phyloP scores from a whole-genome alignment of 139 green algal genomes.

The Picochlorum sp. region DNA sequence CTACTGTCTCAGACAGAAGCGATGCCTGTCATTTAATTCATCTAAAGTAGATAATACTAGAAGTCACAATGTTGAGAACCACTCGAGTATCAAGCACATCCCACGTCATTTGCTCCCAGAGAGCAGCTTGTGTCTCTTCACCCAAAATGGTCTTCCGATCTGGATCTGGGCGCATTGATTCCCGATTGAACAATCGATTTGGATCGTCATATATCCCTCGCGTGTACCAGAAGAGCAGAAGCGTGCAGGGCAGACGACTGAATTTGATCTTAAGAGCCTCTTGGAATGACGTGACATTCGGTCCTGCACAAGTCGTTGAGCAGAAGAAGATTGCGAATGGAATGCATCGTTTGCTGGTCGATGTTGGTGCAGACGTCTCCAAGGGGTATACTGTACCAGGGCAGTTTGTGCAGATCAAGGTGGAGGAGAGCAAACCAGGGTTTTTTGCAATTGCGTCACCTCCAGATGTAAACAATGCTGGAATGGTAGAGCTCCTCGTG shows the following conservation, averaged over 20 bases:
- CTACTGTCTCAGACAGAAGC: no score
- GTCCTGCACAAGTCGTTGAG: slow-evolving; percentile 6
- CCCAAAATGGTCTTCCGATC: not conserved
- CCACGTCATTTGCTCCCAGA: not conserved
- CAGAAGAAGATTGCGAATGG: slow-evolving; percentile 14
- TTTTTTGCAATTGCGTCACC: slow-evolving; percentile 87
- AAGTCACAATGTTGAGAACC: no score
- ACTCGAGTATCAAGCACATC: no score
- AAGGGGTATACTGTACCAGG: slow-evolving; percentile 67
- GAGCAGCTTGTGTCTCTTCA: not conserved
- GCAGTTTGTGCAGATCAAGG: slow-evolving; percentile 73
- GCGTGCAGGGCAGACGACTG: not conserved
- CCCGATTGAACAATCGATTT: not conserved
- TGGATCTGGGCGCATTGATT: not conserved
- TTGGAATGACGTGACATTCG: not conserved
- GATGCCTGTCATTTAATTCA: no score
- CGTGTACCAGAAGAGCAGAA: not conserved
- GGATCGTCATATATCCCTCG: no score
- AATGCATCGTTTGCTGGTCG: slow-evolving; percentile 47
- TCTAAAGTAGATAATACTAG: no score
- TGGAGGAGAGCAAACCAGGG: slow-evolving; percentile 55
- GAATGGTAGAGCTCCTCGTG: slow-evolving; percentile 54
- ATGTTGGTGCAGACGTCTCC: slow-evolving; percentile 45
- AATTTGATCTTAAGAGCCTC: not conserved
- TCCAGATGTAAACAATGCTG: slow-evolving; percentile 40